phyloP scores from a whole-genome alignment of 78 protist species.

The Dictyostelium firmibasis region DNA sequence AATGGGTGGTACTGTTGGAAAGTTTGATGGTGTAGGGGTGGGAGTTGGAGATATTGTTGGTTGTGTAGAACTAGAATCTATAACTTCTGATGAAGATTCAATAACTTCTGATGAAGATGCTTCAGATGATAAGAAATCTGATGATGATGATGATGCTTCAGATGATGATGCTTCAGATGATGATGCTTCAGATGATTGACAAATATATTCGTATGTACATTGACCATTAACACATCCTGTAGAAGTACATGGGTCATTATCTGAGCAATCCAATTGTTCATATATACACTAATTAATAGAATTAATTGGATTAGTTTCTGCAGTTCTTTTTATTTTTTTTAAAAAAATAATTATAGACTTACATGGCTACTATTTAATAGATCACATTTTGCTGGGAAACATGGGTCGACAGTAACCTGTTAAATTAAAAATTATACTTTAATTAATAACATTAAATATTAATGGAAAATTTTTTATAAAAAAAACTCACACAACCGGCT shows the following conservation, averaged over 20 bases:
- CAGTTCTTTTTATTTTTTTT: too few species aligned
- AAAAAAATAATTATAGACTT: background rate
- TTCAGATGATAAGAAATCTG: background rate
- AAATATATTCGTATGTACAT: background rate
- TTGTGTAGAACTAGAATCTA: background rate
- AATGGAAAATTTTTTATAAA: too few species aligned
- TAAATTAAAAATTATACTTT: too few species aligned
- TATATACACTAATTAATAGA: background rate
- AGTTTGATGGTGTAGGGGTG: background rate
- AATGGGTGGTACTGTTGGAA: background rate
- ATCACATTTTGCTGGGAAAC: background rate
- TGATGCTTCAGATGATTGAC: background rate
- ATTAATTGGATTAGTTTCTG: background rate
- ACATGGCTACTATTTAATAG: background rate
- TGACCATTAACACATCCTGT: background rate
- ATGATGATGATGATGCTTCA: too few species aligned
- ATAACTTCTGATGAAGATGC: background rate
- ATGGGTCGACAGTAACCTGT: background rate
- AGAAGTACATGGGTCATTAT: background rate
- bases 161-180: background rate
- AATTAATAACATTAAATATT: too few species aligned
- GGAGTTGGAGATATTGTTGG: background rate
- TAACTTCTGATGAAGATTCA: too few species aligned
- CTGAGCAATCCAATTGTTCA: background rate
- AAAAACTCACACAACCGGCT: background rate